Evolutionary conservation across 305 asterid species (phyloP).

Genomic region (Ruellia speciosa): DNA sequence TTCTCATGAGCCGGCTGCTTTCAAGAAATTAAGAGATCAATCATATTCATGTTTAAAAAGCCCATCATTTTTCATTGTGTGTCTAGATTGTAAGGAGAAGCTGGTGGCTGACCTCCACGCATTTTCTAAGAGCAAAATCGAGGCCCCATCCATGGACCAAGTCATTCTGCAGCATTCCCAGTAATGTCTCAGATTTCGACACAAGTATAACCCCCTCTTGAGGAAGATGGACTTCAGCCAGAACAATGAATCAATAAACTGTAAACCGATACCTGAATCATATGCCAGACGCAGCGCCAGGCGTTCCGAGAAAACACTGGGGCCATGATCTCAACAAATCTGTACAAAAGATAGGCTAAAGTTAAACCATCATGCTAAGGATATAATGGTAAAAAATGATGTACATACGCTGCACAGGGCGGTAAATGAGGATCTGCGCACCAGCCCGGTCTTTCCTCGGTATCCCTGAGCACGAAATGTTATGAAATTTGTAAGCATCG

Average conservation of each 20-base stretch:
- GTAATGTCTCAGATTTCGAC: conserved; percentile 16
- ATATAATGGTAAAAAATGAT: background rate
- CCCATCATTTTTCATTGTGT: background rate
- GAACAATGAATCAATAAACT: no score
- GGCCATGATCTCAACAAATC: conserved; percentile 96
- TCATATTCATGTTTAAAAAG: conserved; percentile 2
- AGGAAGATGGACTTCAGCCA: no score
- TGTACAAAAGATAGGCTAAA: conserved; percentile 22
- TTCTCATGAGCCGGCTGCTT: conserved; percentile 87
- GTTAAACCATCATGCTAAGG: background rate
- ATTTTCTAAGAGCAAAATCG: conserved; percentile 88
- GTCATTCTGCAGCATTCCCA: conserved; percentile 62
- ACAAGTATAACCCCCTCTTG: no score
- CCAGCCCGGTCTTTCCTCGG: conserved; percentile 86
- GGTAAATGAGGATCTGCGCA: conserved; percentile 80
- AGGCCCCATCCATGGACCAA: conserved; percentile 98
- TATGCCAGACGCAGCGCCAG: conserved; percentile 94
- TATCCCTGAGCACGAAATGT: conserved; percentile 37
- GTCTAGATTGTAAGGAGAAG: background rate
- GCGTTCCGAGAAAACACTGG: conserved; percentile 90
- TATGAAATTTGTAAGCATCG: conserved; percentile 2
- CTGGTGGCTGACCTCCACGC: conserved; percentile 63
- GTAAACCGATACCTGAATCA: conserved; percentile 57
- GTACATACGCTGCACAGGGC: conserved; percentile 91
- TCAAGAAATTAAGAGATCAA: background rate